Evolutionary conservation across 2,329 filamentous ascomycete genomes (phyloP), one percentile per base, ranked within the genome.

Genomic region (Apiospora arundinis): DNA sequence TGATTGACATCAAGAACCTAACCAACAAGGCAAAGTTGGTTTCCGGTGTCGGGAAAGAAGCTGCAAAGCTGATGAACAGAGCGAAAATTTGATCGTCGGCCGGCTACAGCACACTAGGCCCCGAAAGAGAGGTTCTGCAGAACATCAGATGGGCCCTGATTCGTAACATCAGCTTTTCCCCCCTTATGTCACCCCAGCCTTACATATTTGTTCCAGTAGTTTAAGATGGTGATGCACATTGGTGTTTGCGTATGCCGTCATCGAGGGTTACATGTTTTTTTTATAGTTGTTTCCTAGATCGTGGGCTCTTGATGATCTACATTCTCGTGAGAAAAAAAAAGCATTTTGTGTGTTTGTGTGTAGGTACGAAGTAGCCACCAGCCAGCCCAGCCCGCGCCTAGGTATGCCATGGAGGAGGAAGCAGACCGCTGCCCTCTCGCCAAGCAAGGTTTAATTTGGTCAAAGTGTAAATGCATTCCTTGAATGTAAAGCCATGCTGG

Each of bases 171-270:
- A 60, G 18, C 52, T 37, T 8, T 21, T 12, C 52, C 52, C 52
- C 52, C 52, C 52, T 37, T 60, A 37, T 60, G 28, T 60, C 28
- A 37, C 56, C 56, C 56, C 56, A 63, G 56, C 56, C 32, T 63
- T 63, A 63, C 56, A 63, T 63, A 40, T 63, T 63, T 21, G 56
- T 63, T 37, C 56, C 56, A 63, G 32, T 40, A 63, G 56, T 63
- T 63, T 63, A 40, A 63, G 56, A 63, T 63, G 56, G 56, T 63
- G 56, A 63, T 63, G 56, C 56, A 63, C 56, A 63, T 63, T 63
- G 56, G 56, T 63, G 56, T 63, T 63, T 63, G 56, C 32, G 18
- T 1, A 63, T 63, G 56, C 32, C 56, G 56, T 63, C 56, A 63
- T 63, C 56, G 52, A 25, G 25, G 28, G 25, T 56, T 63, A 40